Evolutionary conservation across 306 rosid genomes (phyloP).

Genomic region (Begonia loranthoides): DNA sequence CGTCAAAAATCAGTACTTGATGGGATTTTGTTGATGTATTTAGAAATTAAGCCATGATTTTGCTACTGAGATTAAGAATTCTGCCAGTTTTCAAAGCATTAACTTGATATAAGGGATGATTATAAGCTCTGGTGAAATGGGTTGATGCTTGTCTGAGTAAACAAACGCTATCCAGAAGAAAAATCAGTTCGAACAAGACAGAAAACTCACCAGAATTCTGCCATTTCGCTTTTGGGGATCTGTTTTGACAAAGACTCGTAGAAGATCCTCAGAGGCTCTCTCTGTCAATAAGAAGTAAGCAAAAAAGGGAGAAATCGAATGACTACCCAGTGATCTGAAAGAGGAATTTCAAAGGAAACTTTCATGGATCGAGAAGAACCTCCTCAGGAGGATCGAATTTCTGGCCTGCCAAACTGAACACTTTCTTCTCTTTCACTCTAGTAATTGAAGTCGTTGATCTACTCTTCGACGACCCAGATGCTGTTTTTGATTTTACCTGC

Average conservation of each 20-base stretch:
- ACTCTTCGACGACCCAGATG: slow-evolving; percentile 28
- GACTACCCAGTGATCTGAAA: not conserved
- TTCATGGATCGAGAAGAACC: slow-evolving; percentile 27
- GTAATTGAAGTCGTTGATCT: slow-evolving; percentile 22
- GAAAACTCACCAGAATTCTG: slow-evolving; percentile 63
- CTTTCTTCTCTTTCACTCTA: slow-evolving; percentile 68
- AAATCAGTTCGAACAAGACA: not conserved
- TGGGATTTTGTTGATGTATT: too few species aligned
- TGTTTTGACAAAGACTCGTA: slow-evolving; percentile 81
- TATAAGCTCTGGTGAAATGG: too few species aligned
- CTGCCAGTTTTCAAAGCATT: too few species aligned
- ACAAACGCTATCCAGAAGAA: not conserved
- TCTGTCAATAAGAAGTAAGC: slow-evolving; percentile 39
- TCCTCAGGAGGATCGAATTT: slow-evolving; percentile 86
- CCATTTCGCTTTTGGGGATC: slow-evolving; percentile 87
- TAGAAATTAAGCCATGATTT: too few species aligned
- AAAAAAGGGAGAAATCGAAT: not conserved
- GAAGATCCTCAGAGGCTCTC: slow-evolving; percentile 85
- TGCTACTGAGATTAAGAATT: too few species aligned
- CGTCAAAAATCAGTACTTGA: too few species aligned
- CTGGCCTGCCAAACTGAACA: slow-evolving; percentile 73
- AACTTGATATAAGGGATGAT: too few species aligned
- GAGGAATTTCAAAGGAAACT: slow-evolving; percentile 4
- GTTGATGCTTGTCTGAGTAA: too few species aligned
- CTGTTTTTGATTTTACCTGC: slow-evolving; percentile 57